Conservation (phyloP, 2,329 filamentous ascomycete species). For the Scedosporium dehoogii region DNA sequence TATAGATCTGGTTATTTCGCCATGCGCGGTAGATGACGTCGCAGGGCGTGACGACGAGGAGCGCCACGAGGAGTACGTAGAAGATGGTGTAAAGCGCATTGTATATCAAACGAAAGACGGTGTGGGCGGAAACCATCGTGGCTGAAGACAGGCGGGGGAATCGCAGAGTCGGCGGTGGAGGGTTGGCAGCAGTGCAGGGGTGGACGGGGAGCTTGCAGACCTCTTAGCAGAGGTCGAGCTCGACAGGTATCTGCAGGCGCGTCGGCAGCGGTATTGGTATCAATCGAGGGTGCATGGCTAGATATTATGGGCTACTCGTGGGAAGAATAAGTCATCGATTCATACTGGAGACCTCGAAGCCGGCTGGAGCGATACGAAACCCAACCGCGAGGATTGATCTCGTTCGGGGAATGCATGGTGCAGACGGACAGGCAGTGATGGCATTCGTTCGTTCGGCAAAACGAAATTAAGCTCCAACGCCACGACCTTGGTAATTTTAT, state of each 20-base stretch:
- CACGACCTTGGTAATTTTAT: background rate
- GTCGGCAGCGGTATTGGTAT: background rate
- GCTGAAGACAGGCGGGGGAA: constrained; percentile 6
- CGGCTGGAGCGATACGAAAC: background rate
- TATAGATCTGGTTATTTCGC: constrained; percentile 55
- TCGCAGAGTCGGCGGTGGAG: constrained; percentile 11
- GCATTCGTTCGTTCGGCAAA: no score
- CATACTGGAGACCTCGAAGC: background rate
- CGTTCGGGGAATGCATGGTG: no score
- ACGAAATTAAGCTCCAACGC: no score
- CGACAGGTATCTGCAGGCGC: background rate
- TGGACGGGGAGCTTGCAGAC: background rate
- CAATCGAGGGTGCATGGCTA: constrained; percentile 6
- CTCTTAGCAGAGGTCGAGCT: background rate
- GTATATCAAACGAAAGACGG: constrained; percentile 74
- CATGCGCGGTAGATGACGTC: constrained; percentile 75
- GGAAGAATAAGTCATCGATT: constrained; percentile 1
- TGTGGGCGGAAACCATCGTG: constrained; percentile 28
- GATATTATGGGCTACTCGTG: background rate
- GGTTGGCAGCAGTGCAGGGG: background rate
- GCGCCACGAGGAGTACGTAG: constrained; percentile 59
- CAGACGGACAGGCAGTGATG: no score
- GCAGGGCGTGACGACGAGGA: constrained; percentile 71
- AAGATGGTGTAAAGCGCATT: constrained; percentile 67
- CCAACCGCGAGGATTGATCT: no score